Evolutionary conservation across 768 basidiomycete genomes (phyloP).

Genomic region (Psilocybe subaeruginosa): DNA sequence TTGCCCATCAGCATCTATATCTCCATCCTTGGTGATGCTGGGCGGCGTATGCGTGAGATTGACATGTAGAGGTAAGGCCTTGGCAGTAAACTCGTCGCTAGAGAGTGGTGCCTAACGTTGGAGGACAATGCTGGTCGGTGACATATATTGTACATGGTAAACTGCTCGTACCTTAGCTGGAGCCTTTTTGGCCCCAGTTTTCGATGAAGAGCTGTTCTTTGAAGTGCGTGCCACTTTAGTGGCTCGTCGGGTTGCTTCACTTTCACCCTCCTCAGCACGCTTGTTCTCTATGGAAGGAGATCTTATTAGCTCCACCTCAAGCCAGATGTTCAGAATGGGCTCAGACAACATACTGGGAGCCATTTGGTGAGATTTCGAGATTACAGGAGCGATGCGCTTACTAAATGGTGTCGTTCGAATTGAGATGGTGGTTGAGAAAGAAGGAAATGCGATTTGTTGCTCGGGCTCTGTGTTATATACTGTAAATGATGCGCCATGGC

Average conservation of each 20-base stretch:
- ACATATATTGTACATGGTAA: conserved; percentile 4
- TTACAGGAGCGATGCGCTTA: neutral
- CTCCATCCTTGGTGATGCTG: conserved; percentile 24
- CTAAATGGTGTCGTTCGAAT: neutral
- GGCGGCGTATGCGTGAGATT: conserved; percentile 70
- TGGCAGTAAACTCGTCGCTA: conserved; percentile 58
- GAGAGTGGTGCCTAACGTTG: conserved; percentile 45
- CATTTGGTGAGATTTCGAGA: conserved; percentile 1
- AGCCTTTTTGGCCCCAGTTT: conserved; percentile 13
- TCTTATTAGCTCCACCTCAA: neutral
- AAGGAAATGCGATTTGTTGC: neutral
- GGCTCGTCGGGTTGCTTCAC: conserved; percentile 9
- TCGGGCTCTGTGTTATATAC: conserved; percentile 2
- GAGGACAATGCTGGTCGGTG: conserved; percentile 1
- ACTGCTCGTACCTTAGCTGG: conserved; percentile 45
- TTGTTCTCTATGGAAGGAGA: conserved; percentile 11
- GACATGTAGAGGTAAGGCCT: conserved; percentile 71
- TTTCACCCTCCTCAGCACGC: conserved; percentile 14
- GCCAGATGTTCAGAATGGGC: neutral
- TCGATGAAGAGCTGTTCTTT: conserved; percentile 12
- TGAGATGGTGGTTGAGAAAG: neutral
- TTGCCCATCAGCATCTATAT: conserved; percentile 14
- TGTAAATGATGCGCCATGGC: conserved; percentile 11
- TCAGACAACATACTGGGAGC: conserved; percentile 6
- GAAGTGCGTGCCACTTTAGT: conserved; percentile 17